These are phyloP conservation scores for Blastobotrys muscicola DNA, from an alignment of 805 yeast species.

Conservation along the genomic window DNA sequence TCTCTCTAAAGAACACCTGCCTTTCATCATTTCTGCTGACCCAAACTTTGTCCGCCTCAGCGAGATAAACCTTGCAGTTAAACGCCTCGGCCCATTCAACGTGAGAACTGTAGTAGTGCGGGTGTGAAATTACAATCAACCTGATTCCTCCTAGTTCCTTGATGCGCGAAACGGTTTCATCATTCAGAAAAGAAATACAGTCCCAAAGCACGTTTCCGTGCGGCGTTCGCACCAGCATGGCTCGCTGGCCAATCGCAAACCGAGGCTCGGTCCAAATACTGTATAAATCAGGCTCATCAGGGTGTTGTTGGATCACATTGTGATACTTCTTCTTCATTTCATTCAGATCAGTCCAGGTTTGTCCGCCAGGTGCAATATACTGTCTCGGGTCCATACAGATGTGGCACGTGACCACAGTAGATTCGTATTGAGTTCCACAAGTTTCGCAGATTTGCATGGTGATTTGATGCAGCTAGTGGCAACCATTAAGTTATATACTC, in stretches of 20 bases:
- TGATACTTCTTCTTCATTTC: not conserved
- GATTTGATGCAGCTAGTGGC: too few relatives aligned
- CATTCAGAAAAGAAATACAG: slow-evolving; percentile 2
- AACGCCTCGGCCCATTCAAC: slow-evolving; percentile 18
- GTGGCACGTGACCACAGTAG: too few relatives aligned
- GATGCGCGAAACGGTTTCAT: too few relatives aligned
- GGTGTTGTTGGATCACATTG: slow-evolving; percentile 8
- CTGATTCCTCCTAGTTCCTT: slow-evolving; percentile 6
- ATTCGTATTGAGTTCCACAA: too few relatives aligned
- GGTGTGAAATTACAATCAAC: slow-evolving; percentile 16
- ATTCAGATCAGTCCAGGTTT: too few relatives aligned
- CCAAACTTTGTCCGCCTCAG: slow-evolving; percentile 1
- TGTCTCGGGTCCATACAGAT: too few relatives aligned
- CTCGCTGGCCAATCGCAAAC: slow-evolving; percentile 18
- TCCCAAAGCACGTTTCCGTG: slow-evolving; percentile 17
- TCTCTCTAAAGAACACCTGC: too few relatives aligned
- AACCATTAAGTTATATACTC: too few relatives aligned
- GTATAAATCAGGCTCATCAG: slow-evolving; percentile 8
- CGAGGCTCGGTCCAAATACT: slow-evolving; percentile 12
- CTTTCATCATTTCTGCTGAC: too few relatives aligned
- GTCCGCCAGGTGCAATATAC: too few relatives aligned
- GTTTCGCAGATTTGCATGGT: too few relatives aligned
- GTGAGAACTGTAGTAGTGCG: slow-evolving; percentile 15
- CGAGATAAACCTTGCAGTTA: slow-evolving; percentile 10
- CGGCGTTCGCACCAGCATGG: slow-evolving; percentile 11